A percentile compares a stretch with the other conserved stretches of the same genome.
Evolutionary conservation across 2,329 filamentous ascomycete species (phyloP).

Genomic region (Ophiocordyceps camponoti-rufipedis): DNA sequence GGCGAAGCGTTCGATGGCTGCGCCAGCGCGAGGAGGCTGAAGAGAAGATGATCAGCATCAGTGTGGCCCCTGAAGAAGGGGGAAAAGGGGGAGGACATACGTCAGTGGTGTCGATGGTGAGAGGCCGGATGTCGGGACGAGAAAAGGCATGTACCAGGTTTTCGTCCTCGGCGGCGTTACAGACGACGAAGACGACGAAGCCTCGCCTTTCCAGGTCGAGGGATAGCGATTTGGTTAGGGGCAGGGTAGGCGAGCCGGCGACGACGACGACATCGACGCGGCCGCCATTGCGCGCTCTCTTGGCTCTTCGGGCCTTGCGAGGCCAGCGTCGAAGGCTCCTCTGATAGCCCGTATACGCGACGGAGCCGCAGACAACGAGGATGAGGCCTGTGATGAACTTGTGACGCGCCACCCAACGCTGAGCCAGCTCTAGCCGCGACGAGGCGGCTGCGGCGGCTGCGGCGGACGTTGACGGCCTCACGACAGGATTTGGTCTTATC

Average conservation of each 20-base stretch:
- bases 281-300: slow-evolving; percentile 63
- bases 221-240: slow-evolving; percentile 66
- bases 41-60: neutral
- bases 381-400: slow-evolving; percentile 56
- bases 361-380: slow-evolving; percentile 52
- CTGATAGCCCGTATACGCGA: slow-evolving; percentile 31
- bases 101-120: slow-evolving; percentile 70
- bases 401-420: slow-evolving; percentile 56
- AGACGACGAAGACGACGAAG: slow-evolving; percentile 85
- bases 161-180: slow-evolving; percentile 73
- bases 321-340: slow-evolving; percentile 28
- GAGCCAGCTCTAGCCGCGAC: slow-evolving; percentile 30
- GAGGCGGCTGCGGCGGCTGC: slow-evolving; percentile 14
- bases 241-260: slow-evolving; percentile 71
- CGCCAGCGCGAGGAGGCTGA: slow-evolving; percentile 49
- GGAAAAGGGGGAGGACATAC: slow-evolving; percentile 23
- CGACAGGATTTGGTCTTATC: slow-evolving; percentile 40
- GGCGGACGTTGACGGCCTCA: slow-evolving; percentile 9
- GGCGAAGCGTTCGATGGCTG: slow-evolving; percentile 54
- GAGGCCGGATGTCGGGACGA: slow-evolving; percentile 63
- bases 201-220: slow-evolving; percentile 79
- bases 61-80: neutral
- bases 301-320: slow-evolving; percentile 55
- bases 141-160: slow-evolving; percentile 55
- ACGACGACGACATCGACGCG: slow-evolving; percentile 76